Conservation (phyloP, 2,329 filamentous ascomycete genomes). For the Fusarium mangiferae region DNA sequence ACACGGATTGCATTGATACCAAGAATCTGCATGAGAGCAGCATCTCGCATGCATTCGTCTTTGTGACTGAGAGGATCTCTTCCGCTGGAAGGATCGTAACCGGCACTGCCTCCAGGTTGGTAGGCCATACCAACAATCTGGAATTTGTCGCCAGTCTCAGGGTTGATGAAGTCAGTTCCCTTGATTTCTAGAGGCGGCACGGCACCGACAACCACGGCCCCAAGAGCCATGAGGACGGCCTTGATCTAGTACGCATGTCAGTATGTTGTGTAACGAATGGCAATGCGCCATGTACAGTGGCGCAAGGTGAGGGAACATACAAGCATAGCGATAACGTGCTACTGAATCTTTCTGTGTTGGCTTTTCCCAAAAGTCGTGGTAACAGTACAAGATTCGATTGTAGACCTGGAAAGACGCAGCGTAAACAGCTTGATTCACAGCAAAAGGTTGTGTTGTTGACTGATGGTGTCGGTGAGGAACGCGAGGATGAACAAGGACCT, state of each 20-base stretch:
- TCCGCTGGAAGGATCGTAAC: slow-evolving; percentile 64
- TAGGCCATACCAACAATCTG: slow-evolving; percentile 76
- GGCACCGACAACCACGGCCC: slow-evolving; percentile 64
- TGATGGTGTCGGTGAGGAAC: slow-evolving; percentile 4
- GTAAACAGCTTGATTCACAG: neutral
- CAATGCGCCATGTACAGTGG: neutral
- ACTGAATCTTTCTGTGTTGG: slow-evolving; percentile 4
- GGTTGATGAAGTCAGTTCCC: slow-evolving; percentile 69
- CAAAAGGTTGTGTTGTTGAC: slow-evolving; percentile 6
- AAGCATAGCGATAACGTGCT: slow-evolving; percentile 38
- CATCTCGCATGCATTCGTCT: slow-evolving; percentile 70
- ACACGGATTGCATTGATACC: slow-evolving; percentile 75
- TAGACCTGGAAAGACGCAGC: slow-evolving; percentile 1
- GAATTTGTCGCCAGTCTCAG: slow-evolving; percentile 67
- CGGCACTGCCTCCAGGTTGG: slow-evolving; percentile 73
- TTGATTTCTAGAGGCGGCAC: slow-evolving; percentile 67
- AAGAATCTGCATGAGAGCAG: slow-evolving; percentile 71
- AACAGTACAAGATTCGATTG: neutral
- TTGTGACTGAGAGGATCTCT: slow-evolving; percentile 70
- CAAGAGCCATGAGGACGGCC: slow-evolving; percentile 62
- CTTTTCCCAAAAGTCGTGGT: slow-evolving; percentile 19
- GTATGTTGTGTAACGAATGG: neutral
- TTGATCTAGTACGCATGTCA: slow-evolving; percentile 47
- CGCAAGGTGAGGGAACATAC: slow-evolving; percentile 30
- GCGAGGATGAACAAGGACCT: neutral